phyloP scores from a whole-genome alignment of 345 rosid genomes.

The Ricinus communis region DNA sequence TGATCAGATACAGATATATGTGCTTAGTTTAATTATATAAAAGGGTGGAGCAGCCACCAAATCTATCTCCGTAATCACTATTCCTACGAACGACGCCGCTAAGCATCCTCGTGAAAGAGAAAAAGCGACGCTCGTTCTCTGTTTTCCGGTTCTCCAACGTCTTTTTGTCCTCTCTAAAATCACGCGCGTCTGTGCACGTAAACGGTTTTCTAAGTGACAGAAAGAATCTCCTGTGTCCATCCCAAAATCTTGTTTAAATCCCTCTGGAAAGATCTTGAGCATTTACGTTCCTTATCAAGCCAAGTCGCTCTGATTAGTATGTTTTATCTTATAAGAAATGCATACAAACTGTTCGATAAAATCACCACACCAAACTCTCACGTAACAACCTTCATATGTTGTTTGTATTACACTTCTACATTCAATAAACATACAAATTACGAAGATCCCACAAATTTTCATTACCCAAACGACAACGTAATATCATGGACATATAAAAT shows the following conservation, averaged over 20 bases:
- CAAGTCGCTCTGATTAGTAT: background rate
- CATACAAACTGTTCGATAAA: conserved; percentile 26
- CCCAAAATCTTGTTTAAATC: too few species aligned
- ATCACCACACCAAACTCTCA: conserved; percentile 16
- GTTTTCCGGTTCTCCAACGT: background rate
- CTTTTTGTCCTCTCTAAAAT: background rate
- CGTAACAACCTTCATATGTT: background rate
- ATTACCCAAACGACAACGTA: conserved; percentile 5
- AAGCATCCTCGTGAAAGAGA: background rate
- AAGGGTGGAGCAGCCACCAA: too few species aligned
- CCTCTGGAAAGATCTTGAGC: too few species aligned
- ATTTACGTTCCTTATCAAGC: too few species aligned
- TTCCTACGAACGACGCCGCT: background rate
- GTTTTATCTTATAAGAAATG: background rate
- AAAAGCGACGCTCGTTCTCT: background rate
- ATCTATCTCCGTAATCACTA: too few species aligned
- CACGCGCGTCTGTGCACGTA: background rate
- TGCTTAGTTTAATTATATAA: too few species aligned
- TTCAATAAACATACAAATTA: background rate
- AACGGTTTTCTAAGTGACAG: background rate
- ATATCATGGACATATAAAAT: conserved; percentile 28
- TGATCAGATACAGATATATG: too few species aligned
- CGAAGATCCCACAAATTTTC: background rate
- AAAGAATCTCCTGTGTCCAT: background rate
- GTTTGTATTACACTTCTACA: background rate